These are phyloP conservation scores for Lepiota venenata DNA, from an alignment of 768 basidiomycete genomes.

Conservation along the genomic window DNA sequence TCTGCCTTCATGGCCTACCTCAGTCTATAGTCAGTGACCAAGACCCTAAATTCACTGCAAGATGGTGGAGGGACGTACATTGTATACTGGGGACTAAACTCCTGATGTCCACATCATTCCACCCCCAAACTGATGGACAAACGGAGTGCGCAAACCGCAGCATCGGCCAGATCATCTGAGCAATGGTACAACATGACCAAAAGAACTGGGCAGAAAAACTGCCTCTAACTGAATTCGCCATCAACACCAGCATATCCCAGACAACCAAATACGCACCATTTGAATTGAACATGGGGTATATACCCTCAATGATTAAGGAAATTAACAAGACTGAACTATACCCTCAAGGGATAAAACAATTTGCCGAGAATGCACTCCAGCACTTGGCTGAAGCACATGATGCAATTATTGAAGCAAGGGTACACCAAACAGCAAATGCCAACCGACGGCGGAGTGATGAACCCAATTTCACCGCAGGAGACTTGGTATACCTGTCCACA, in stretches of 20 bases:
- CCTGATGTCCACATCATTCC: slow-evolving; percentile 34
- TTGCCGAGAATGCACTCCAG: slow-evolving; percentile 18
- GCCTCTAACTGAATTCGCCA: slow-evolving; percentile 30
- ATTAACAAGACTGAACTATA: not conserved
- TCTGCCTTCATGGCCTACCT: slow-evolving; percentile 27
- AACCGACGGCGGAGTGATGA: slow-evolving; percentile 22
- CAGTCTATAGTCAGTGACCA: slow-evolving; percentile 28
- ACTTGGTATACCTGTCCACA: too few species aligned
- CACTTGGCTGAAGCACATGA: slow-evolving; percentile 30
- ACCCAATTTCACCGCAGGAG: slow-evolving; percentile 10
- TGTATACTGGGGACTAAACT: slow-evolving; percentile 26
- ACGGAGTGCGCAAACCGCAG: slow-evolving; percentile 28
- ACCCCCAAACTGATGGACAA: too few species aligned
- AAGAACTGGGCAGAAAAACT: slow-evolving; percentile 28
- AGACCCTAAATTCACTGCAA: slow-evolving; percentile 31
- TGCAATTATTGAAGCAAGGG: slow-evolving; percentile 26
- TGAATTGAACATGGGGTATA: slow-evolving; percentile 23
- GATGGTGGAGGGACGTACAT: slow-evolving; percentile 28
- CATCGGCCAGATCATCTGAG: slow-evolving; percentile 28
- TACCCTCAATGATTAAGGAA: slow-evolving; percentile 18
- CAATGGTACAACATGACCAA: slow-evolving; percentile 22
- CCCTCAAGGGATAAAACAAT: slow-evolving; percentile 20
- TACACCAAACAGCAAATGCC: slow-evolving; percentile 25
- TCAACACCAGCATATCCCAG: slow-evolving; percentile 16
- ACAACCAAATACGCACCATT: slow-evolving; percentile 33